Base-by-base conservation (phyloP, 345 rosid species). In the Bruguiera gymnorhiza region DNA sequence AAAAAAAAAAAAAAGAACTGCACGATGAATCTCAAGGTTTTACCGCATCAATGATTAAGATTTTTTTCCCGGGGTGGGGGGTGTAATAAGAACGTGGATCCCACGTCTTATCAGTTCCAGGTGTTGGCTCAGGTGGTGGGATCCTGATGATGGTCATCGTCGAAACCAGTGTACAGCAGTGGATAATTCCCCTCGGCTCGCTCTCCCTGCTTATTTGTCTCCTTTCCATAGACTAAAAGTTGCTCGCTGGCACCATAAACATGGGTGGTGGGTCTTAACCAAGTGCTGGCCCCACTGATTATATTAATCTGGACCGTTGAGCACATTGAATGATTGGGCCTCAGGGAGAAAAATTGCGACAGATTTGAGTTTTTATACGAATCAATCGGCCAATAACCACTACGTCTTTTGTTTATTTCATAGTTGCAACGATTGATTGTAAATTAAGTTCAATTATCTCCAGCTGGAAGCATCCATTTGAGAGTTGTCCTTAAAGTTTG, bases 91-190 rank as follows among this genome's bases (percentile, higher is more conserved):
- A 60, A 58, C 1, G 74, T 57, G 81, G 82, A 84, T 59, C 72
- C 88, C 81, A 70, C 29, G 68, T 66, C 76, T 83, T 81, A 84
- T 81, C 81, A 76, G 82, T 78, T 85, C 89, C 92, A 86, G 92
- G 86, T 85, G 84, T 78, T 84, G 82, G 79, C 68, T 78, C 91
- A 82, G 91, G 84, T 73, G 80, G 80, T 70, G 87, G 86, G 91
- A 27, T 86, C 88, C 77, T 73, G 37, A 34, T 83, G 87, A 87
- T 76, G 78, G 79, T 76, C 65, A 78, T 83, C 85, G 86, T 86
- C 85, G 85, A 7, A 88, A 76, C 89, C 83, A 67, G 76, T 79
- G 88, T 75, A 80, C 88, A 79, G 87, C 81, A 87, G 88, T 70
- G 70, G 70, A 75, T 70, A 66, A 60, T 65, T 60, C 74, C 54